Conservation (phyloP, 2,329 filamentous ascomycete species). For the Aspergillus spinulosporus region DNA sequence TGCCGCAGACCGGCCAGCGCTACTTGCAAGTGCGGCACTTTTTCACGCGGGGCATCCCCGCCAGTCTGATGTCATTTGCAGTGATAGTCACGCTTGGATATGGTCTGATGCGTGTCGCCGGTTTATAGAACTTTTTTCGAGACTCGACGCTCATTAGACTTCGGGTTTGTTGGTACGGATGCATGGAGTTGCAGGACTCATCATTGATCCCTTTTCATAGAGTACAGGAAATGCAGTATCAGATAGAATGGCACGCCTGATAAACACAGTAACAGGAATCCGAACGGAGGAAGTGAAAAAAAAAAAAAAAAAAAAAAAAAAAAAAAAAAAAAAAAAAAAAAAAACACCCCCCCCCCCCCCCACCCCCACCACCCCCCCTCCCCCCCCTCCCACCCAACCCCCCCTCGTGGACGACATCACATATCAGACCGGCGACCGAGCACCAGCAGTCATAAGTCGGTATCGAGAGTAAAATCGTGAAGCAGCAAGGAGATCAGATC, state of each 20-base stretch:
- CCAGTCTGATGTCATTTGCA: conserved; percentile 74
- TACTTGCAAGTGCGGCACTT: conserved; percentile 94
- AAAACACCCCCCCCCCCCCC: too few relatives aligned
- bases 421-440: conserved; percentile 1
- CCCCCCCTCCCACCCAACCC: too few relatives aligned
- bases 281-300: not conserved
- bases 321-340: too few relatives aligned
- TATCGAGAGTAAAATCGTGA: not conserved
- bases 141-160: not conserved
- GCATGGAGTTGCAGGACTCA: not conserved
- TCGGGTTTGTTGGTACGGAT: not conserved
- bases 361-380: too few relatives aligned
- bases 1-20: conserved; percentile 81
- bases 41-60: conserved; percentile 86
- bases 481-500: not conserved
- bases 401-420: conserved; percentile 6
- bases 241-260: conserved; percentile 10
- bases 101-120: conserved; percentile 77
- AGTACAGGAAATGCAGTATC: conserved; percentile 12
- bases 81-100: conserved; percentile 90
- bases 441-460: conserved; percentile 5
- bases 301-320: too few relatives aligned
- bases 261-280: conserved; percentile 6
- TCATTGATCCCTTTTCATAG: conserved; percentile 9
- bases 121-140: conserved; percentile 50